Conservation (phyloP, 305 asterid species). For the Andrographis paniculata region DNA sequence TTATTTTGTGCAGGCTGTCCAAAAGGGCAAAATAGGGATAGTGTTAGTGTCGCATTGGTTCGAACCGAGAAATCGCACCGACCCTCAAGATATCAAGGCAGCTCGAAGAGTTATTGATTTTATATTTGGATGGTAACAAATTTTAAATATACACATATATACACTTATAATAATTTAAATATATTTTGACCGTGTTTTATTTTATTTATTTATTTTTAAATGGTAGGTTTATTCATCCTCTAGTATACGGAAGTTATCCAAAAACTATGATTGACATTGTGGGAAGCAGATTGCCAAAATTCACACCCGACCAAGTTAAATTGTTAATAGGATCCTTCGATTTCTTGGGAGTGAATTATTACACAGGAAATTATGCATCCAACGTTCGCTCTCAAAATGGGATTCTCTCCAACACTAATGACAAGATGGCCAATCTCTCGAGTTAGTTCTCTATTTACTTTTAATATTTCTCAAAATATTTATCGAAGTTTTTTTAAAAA, state of each 20-base stretch:
- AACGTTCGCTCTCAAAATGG: slow-evolving; percentile 11
- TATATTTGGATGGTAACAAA: slow-evolving; percentile 42
- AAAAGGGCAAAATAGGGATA: slow-evolving; percentile 56
- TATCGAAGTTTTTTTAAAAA: too few species aligned
- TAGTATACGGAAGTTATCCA: slow-evolving; percentile 52
- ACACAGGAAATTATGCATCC: slow-evolving; percentile 39
- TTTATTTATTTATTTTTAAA: neutral
- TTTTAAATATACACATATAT: neutral
- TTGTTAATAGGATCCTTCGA: slow-evolving; percentile 40
- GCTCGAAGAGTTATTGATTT: slow-evolving; percentile 49
- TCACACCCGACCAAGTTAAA: slow-evolving; percentile 23
- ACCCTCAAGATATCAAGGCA: slow-evolving; percentile 25
- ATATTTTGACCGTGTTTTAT: neutral
- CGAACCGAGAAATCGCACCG: slow-evolving; percentile 30
- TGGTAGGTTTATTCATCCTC: slow-evolving; percentile 39
- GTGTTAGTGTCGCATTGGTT: slow-evolving; percentile 32
- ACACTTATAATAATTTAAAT: too few species aligned
- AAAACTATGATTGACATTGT: slow-evolving; percentile 25
- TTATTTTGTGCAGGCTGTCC: slow-evolving; percentile 7
- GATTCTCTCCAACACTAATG: slow-evolving; percentile 27
- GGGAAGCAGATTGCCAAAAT: slow-evolving; percentile 44
- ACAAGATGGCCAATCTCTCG: slow-evolving; percentile 29
- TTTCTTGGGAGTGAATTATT: slow-evolving; percentile 54
- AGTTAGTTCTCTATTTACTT: slow-evolving; percentile 17
- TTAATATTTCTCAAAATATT: too few species aligned